These are phyloP conservation scores for Pseudonitzschia multiseries DNA, from an alignment of 108 stramenopile species.

Conservation along the genomic window DNA sequence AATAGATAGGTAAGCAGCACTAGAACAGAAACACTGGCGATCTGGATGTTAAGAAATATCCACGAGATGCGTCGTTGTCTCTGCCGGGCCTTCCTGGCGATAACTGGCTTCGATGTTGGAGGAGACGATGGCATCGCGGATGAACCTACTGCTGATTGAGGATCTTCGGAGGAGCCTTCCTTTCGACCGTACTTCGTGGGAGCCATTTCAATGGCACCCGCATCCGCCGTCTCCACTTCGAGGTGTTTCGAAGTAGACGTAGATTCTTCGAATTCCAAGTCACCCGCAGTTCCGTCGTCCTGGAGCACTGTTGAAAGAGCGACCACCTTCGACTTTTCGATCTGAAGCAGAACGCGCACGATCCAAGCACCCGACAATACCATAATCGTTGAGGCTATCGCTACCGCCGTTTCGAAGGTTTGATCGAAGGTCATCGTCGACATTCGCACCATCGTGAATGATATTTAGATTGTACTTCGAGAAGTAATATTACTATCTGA, in stretches of 20 bases:
- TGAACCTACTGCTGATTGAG: not conserved
- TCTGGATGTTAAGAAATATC: slow-evolving; percentile 30
- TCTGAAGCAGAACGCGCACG: slow-evolving; percentile 28
- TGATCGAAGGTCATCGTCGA: slow-evolving; percentile 22
- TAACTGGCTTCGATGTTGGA: not conserved
- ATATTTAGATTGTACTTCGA: not conserved
- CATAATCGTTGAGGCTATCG: slow-evolving; percentile 14
- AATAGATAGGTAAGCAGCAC: slow-evolving; percentile 43
- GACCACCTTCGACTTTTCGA: slow-evolving; percentile 32
- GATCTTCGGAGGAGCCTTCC: not conserved
- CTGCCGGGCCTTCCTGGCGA: not conserved
- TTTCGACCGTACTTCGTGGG: not conserved
- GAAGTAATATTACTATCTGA: too few relatives aligned
- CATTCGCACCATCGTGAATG: slow-evolving; percentile 10
- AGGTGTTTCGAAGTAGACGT: not conserved
- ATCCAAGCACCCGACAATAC: slow-evolving; percentile 28
- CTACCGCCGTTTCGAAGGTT: slow-evolving; percentile 20
- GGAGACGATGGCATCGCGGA: not conserved
- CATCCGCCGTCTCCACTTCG: slow-evolving; percentile 12
- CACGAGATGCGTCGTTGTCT: slow-evolving; percentile 12
- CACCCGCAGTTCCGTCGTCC: slow-evolving; percentile 9
- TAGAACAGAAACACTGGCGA: slow-evolving; percentile 19
- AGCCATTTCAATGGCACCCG: slow-evolving; percentile 10
- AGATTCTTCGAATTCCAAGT: slow-evolving; percentile 25
- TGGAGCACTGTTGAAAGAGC: slow-evolving; percentile 17